Conservation (phyloP, 2,329 filamentous ascomycete genomes). For the Aspergillus aculeatinus region DNA sequence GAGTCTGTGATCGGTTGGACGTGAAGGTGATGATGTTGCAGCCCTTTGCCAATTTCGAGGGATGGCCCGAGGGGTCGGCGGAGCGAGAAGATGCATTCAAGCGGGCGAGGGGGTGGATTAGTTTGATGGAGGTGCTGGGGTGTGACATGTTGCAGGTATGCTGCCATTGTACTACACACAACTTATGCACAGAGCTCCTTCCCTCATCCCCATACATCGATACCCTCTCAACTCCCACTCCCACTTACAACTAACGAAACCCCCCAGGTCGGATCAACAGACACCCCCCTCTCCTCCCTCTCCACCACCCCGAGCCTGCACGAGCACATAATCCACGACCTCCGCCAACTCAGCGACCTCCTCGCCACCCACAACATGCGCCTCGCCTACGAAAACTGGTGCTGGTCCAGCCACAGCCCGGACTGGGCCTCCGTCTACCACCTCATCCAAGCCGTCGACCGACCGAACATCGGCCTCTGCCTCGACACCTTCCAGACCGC, state of each 20-base stretch:
- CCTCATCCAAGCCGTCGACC: conserved; percentile 62
- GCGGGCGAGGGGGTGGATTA: conserved; percentile 65
- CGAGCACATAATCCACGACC: conserved; percentile 57
- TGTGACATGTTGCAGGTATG: conserved; percentile 69
- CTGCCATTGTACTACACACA: too few relatives aligned
- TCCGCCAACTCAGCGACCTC: conserved; percentile 64
- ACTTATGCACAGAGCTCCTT: too few relatives aligned
- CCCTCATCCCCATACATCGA: background rate
- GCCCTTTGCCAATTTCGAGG: conserved; percentile 75
- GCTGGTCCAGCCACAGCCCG: conserved; percentile 70
- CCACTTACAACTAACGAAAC: background rate
- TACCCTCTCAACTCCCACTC: too few relatives aligned
- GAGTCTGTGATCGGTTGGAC: conserved; percentile 53
- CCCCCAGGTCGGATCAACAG: conserved; percentile 59
- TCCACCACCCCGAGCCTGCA: conserved; percentile 40
- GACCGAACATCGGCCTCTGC: conserved; percentile 69
- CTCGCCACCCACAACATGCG: conserved; percentile 57
- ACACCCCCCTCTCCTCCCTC: conserved; percentile 57
- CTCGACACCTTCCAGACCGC: conserved; percentile 76
- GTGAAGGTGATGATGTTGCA: conserved; percentile 70
- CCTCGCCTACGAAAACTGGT: conserved; percentile 79
- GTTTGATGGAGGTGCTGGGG: conserved; percentile 68
- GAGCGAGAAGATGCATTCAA: conserved; percentile 63
- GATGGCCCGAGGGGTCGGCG: conserved; percentile 61
- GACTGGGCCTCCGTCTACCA: conserved; percentile 69